These are phyloP conservation scores for Sporothrix schenckii DNA, from an alignment of 2,329 filamentous ascomycete species.

Conservation along the genomic window DNA sequence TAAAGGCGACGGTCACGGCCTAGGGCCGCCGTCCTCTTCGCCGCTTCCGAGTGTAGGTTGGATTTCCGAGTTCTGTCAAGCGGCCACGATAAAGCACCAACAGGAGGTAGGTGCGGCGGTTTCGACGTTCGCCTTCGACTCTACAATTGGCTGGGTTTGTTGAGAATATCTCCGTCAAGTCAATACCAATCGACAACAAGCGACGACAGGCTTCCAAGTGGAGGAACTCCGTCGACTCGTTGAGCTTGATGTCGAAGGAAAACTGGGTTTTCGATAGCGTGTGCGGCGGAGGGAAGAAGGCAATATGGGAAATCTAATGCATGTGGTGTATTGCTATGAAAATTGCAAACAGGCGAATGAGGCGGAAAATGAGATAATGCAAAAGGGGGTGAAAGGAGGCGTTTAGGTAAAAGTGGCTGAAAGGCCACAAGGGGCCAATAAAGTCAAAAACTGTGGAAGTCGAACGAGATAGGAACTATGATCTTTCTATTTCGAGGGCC, in stretches of 20 bases:
- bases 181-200: too few relatives aligned
- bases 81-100: neutral
- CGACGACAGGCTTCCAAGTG: too few relatives aligned
- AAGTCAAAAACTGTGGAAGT: neutral
- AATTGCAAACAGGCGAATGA: neutral
- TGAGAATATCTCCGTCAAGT: too few relatives aligned
- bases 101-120: too few relatives aligned
- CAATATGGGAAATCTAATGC: neutral
- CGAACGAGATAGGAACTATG: neutral
- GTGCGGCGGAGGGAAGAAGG: neutral
- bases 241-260: too few relatives aligned
- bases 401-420: neutral
- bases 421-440: conserved; percentile 16
- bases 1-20: conserved; percentile 8
- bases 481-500: neutral
- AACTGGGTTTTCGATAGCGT: too few relatives aligned
- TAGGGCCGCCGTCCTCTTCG: conserved; percentile 16
- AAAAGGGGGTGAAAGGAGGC: neutral
- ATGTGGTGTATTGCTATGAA: neutral
- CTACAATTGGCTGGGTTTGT: too few relatives aligned
- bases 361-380: neutral
- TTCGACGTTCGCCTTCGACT: too few relatives aligned
- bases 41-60: neutral
- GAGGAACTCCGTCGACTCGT: too few relatives aligned
- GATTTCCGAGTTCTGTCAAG: too few relatives aligned